phyloP scores from a whole-genome alignment of 805 yeast genomes.

The Yamadazyma sp. region DNA sequence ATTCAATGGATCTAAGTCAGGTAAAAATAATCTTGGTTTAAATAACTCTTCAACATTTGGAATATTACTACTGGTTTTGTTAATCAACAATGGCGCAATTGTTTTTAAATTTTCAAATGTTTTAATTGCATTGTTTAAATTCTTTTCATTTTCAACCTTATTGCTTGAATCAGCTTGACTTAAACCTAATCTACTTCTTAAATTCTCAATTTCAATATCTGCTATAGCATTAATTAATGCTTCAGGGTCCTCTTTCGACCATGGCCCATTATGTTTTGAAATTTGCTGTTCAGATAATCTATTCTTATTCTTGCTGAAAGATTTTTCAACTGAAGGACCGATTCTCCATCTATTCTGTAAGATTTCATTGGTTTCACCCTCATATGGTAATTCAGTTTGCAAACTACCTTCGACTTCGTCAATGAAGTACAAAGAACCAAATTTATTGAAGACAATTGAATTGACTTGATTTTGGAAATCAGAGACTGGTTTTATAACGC shows the following conservation, averaged over 20 bases:
- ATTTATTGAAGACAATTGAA: constrained; percentile 59
- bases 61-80: constrained; percentile 49
- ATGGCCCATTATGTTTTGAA: constrained; percentile 69
- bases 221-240: constrained; percentile 66
- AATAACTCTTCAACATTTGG: constrained; percentile 62
- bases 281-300: constrained; percentile 49
- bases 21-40: constrained; percentile 69
- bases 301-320: constrained; percentile 67
- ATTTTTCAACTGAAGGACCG: constrained; percentile 84
- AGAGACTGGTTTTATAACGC: constrained; percentile 70
- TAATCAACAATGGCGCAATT: constrained; percentile 59
- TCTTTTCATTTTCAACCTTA: constrained; percentile 39
- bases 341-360: constrained; percentile 75
- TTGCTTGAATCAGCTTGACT: constrained; percentile 53
- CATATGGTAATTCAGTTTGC: constrained; percentile 48
- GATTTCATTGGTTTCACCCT: constrained; percentile 49
- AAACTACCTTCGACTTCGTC: constrained; percentile 55
- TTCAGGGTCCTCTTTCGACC: constrained; percentile 56
- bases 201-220: constrained; percentile 60
- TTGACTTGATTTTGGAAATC: constrained; percentile 59
- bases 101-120: constrained; percentile 59
- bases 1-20: constrained; percentile 91
- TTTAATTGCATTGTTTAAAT: constrained; percentile 48
- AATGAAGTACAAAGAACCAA: constrained; percentile 80
- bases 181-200: constrained; percentile 50